Evolutionary conservation across 768 basidiomycete species (phyloP).

Genomic region (Gloeopeniophorella convolvens): DNA sequence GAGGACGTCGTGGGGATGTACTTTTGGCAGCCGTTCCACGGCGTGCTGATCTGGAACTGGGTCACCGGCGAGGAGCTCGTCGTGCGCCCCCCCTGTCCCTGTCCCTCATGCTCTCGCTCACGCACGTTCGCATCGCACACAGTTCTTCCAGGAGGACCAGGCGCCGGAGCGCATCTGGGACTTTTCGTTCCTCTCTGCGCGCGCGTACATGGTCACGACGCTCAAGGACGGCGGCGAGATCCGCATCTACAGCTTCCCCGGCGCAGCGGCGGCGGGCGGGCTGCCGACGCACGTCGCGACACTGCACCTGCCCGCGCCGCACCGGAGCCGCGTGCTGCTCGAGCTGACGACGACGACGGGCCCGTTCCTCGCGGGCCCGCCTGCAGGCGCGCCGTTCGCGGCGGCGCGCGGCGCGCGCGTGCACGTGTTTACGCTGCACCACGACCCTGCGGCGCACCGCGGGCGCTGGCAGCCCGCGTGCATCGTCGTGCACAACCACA

Average conservation of each 20-base stretch:
- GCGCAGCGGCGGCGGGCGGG: not conserved
- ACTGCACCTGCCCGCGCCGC: slow-evolving; percentile 24
- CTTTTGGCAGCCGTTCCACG: slow-evolving; percentile 30
- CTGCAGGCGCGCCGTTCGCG: slow-evolving; percentile 20
- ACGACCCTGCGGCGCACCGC: slow-evolving; percentile 9
- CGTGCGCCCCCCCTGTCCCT: slow-evolving; percentile 30
- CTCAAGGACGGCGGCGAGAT: slow-evolving; percentile 31
- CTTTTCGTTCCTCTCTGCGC: slow-evolving; percentile 41
- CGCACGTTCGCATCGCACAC: not conserved
- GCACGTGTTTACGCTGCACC: slow-evolving; percentile 26
- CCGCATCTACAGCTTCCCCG: slow-evolving; percentile 36
- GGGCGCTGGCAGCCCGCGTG: slow-evolving; percentile 22
- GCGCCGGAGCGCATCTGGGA: slow-evolving; percentile 30
- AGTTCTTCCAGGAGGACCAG: slow-evolving; percentile 30
- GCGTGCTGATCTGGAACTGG: slow-evolving; percentile 50
- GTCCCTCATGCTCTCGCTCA: not conserved
- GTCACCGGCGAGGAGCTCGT: slow-evolving; percentile 35
- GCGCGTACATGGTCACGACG: slow-evolving; percentile 39
- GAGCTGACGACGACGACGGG: slow-evolving; percentile 25
- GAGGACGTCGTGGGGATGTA: slow-evolving; percentile 49
- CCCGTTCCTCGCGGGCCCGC: slow-evolving; percentile 23
- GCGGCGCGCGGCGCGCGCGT: slow-evolving; percentile 22
- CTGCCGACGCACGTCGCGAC: slow-evolving; percentile 20
- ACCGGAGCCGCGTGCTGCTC: slow-evolving; percentile 11
- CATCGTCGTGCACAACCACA: slow-evolving; percentile 31